A percentile compares a stretch with the other conserved stretches of the same genome.
Evolutionary conservation across 306 rosid species (phyloP).

Genomic region (Citrullus mucosospermus): DNA sequence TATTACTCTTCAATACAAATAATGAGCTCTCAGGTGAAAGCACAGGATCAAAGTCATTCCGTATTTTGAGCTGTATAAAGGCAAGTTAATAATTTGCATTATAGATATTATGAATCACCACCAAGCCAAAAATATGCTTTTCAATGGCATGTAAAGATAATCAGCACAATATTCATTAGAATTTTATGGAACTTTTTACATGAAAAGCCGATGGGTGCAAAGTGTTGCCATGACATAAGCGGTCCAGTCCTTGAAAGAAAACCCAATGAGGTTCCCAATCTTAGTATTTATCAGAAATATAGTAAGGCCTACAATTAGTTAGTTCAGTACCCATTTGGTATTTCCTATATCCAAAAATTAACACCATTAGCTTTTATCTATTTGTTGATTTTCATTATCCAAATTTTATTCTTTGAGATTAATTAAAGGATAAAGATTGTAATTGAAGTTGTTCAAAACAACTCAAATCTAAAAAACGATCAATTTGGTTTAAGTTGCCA

Average conservation of each 20-base stretch:
- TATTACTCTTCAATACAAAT: slow-evolving; percentile 91
- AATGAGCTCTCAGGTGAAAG: slow-evolving; percentile 97
- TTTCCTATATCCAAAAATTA: not conserved
- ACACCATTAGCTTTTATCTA: not conserved
- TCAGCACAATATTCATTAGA: not conserved
- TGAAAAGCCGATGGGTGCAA: not conserved
- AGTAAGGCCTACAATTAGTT: not conserved
- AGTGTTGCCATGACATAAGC: not conserved
- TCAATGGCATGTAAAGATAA: not conserved
- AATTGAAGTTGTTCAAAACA: not conserved
- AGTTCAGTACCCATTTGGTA: not conserved
- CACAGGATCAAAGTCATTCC: slow-evolving; percentile 99
- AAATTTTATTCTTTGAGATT: not conserved
- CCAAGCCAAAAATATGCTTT: slow-evolving; percentile 4
- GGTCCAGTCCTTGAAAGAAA: not conserved
- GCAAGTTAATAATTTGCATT: slow-evolving; percentile 5
- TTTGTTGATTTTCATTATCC: not conserved
- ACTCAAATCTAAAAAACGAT: not conserved
- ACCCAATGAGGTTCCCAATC: not conserved
- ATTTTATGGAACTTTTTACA: not conserved
- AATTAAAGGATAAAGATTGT: not conserved
- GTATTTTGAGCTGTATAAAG: slow-evolving; percentile 80
- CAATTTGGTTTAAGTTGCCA: not conserved
- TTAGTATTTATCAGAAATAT: not conserved
- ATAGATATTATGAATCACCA: not conserved